Percentiles rank a stretch among this genome's conserved stretches.
phyloP scores from a whole-genome alignment of 441 rosid genomes.

The Bruguiera hainesii region DNA sequence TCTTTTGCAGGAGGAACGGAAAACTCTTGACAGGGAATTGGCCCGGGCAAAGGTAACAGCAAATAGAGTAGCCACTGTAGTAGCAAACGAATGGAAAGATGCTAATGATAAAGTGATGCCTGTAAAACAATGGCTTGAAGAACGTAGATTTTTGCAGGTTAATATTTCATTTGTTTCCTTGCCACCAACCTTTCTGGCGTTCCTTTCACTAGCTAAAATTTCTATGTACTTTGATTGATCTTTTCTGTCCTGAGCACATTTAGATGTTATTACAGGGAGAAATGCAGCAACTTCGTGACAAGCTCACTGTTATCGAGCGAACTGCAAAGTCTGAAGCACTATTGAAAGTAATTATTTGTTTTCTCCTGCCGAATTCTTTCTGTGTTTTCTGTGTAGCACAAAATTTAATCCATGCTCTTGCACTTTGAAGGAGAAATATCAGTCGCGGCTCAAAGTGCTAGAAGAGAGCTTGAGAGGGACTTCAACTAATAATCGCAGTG shows the following conservation, averaged over 20 bases:
- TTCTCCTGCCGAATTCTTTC: conserved; percentile 8
- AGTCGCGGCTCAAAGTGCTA: conserved; percentile 82
- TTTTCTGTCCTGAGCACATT: conserved; percentile 4
- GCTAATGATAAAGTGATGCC: conserved; percentile 99
- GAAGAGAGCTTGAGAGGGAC: conserved; percentile 91
- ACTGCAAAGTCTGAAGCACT: conserved; percentile 97
- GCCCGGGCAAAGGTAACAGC: conserved; percentile 99
- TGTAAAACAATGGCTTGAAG: conserved; percentile 99
- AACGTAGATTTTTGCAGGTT: conserved; percentile 94
- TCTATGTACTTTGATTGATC: conserved; percentile 7
- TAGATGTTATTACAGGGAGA: conserved; percentile 64
- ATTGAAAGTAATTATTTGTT: conserved; percentile 54
- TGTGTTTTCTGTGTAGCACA: conserved; percentile 15
- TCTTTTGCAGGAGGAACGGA: conserved; percentile 74
- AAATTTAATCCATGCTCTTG: conserved; percentile 15
- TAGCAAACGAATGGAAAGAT: conserved; percentile 99
- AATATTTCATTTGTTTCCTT: conserved; percentile 16
- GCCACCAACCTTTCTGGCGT: conserved; percentile 1
- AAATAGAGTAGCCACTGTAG: conserved; percentile 92
- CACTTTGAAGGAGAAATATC: conserved; percentile 71
- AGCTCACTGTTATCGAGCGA: conserved; percentile 77
- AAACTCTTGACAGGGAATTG: conserved; percentile 95
- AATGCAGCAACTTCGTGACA: conserved; percentile 97
- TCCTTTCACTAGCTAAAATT: conserved; percentile 14
- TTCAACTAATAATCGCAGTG: conserved; percentile 48